phyloP scores from a whole-genome alignment of 345 rosid genomes.

The Xanthoceras sorbifolium region DNA sequence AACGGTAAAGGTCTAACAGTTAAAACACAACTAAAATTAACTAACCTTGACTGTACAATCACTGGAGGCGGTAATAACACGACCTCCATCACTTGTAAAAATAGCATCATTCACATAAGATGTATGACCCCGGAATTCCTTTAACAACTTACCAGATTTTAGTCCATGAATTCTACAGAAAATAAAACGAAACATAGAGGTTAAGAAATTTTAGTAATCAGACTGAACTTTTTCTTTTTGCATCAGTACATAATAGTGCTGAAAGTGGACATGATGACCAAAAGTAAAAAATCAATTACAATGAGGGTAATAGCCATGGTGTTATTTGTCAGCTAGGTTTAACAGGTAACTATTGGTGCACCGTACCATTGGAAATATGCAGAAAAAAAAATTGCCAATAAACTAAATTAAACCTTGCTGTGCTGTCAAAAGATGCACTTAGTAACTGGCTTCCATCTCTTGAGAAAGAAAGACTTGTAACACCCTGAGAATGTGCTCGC shows the following conservation, averaged over 20 bases:
- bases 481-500: constrained; percentile 93
- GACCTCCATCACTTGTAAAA: constrained; percentile 87
- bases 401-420: constrained; percentile 64
- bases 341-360: neutral
- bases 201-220: neutral
- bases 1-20: neutral
- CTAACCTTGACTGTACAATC: constrained; percentile 85
- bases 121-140: constrained; percentile 91
- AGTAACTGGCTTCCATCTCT: constrained; percentile 97
- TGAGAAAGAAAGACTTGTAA: constrained; percentile 88
- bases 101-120: constrained; percentile 93
- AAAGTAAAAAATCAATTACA: neutral
- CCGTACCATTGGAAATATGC: neutral
- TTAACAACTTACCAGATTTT: constrained; percentile 93
- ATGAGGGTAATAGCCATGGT: neutral
- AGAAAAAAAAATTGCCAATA: constrained; percentile 8
- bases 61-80: constrained; percentile 89
- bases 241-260: neutral
- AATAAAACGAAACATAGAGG: constrained; percentile 6
- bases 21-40: constrained; percentile 5
- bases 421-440: constrained; percentile 90
- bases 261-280: constrained; percentile 3
- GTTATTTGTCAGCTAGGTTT: neutral
- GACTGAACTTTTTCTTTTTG: neutral
- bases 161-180: constrained; percentile 86